Base-by-base conservation (phyloP, 2,329 filamentous ascomycete species). In the Decorospora gaudefroyi region DNA sequence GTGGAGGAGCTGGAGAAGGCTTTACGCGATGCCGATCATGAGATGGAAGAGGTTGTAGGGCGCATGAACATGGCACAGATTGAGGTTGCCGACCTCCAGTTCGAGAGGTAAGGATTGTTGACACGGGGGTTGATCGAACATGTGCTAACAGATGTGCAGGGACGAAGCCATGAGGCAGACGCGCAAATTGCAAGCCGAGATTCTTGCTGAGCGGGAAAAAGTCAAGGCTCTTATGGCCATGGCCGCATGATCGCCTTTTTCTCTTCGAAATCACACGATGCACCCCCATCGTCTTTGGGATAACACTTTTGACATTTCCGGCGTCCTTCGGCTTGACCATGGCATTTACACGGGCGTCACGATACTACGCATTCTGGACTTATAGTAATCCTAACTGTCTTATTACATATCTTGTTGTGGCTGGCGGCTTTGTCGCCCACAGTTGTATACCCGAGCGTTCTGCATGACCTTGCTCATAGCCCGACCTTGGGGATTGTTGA, bases 1-100 rank as follows among this genome's bases (percentile, higher is more conserved):
- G 88, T 97, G 6, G 76, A 83, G 43, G 90, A 96, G 72, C 82
- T 99, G 2, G 93, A 99, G 75, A 85, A 83, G 60, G 86, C 91
- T 11, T 77, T 95, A 9, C 73, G 79, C 4, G 82, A 89, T 53
- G 87, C 89, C 11, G 89, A 93, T 61, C 75, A 76, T 35, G 88
- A 92, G 72, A 92, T 93, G 87, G 83, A 89, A 64, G 84, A 89
- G 69, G 88, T 93, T 6, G 87, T 95, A 6, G 78, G 84, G 48
- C 80, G 86, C 52, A 92, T 95, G 85, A 92, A 89, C 71, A 77
- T 78, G 57, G 87, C 88, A 7, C 88, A 93, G 73, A 88, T 91
- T 59, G 87, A 91, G 72, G 88, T 93, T 43, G 82, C 87, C 62
- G 82, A 88, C 64, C 76, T 95, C 45, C 88, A 91, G 70, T 82